Conservation (phyloP, 208 protist species). For the Crithidia sp. region DNA sequence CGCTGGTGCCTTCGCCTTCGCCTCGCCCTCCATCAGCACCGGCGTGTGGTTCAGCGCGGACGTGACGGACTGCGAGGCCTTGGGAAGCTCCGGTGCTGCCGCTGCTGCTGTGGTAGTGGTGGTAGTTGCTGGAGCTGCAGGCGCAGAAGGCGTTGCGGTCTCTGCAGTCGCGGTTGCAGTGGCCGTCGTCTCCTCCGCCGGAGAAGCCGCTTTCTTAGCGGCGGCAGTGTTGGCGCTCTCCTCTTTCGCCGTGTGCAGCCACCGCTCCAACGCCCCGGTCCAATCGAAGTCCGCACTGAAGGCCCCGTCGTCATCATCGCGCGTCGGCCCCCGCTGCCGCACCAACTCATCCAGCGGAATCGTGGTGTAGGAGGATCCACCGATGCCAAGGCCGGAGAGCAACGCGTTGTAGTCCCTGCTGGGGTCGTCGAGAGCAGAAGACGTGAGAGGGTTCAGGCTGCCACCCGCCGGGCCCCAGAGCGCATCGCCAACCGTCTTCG, state of each 20-base stretch:
- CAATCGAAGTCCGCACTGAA: constrained; percentile 33
- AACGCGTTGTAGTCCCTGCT: constrained; percentile 29
- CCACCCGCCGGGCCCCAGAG: constrained; percentile 22
- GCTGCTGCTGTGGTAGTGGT: not conserved
- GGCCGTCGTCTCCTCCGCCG: not conserved
- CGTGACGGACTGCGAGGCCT: constrained; percentile 3
- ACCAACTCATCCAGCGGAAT: constrained; percentile 25
- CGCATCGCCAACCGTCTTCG: constrained; percentile 18
- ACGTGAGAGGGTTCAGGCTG: constrained; percentile 7
- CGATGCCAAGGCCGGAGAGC: constrained; percentile 36
- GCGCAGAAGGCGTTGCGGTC: not conserved
- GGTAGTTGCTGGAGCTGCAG: not conserved
- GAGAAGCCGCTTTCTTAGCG: not conserved
- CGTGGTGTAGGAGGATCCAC: constrained; percentile 29
- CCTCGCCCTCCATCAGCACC: constrained; percentile 17
- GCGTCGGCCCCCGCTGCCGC: constrained; percentile 11
- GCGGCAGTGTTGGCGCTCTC: constrained; percentile 8
- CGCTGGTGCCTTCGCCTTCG: not conserved
- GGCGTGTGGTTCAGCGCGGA: constrained; percentile 24
- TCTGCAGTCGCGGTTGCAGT: not conserved
- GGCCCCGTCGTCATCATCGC: constrained; percentile 22
- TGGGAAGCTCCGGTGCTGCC: not conserved
- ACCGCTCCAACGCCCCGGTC: constrained; percentile 41
- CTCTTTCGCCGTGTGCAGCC: constrained; percentile 31
- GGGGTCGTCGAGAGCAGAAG: constrained; percentile 2